Percentiles rank a stretch among this genome's conserved stretches.
These are phyloP conservation scores for Apiospora pterosperma DNA, from an alignment of 2,329 filamentous ascomycete genomes.

Conservation along the genomic window DNA sequence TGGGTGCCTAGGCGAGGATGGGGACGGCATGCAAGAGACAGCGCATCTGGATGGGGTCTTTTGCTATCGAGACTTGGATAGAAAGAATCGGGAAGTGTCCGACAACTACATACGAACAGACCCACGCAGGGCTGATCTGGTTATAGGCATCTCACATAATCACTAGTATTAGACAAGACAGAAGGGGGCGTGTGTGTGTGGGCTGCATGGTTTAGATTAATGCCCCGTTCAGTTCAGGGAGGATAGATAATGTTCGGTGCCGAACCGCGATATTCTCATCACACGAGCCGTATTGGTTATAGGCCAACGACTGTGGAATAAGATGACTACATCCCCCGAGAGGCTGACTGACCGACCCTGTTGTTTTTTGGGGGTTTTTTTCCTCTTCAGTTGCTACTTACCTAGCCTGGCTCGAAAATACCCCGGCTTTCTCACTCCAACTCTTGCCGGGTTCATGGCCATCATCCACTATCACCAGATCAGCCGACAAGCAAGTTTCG, in stretches of 20 bases:
- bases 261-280: background rate
- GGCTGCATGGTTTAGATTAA: background rate
- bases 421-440: background rate
- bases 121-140: constrained; percentile 1
- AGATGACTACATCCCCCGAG: background rate
- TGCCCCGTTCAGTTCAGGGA: background rate
- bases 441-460: background rate
- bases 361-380: background rate
- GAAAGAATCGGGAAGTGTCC: background rate
- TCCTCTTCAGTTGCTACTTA: no score
- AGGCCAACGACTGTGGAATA: background rate
- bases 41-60: background rate
- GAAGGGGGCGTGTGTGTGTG: background rate
- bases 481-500: background rate
- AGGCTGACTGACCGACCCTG: background rate
- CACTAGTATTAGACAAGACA: background rate
- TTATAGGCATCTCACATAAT: background rate
- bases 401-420: background rate
- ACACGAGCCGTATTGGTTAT: background rate
- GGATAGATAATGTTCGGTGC: background rate
- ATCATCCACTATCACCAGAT: background rate
- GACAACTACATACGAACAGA: background rate
- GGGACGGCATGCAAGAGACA: background rate
- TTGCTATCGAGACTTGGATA: background rate
- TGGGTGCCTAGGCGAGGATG: background rate